phyloP scores from a whole-genome alignment of 306 rosid genomes.

The Abrus precatorius region DNA sequence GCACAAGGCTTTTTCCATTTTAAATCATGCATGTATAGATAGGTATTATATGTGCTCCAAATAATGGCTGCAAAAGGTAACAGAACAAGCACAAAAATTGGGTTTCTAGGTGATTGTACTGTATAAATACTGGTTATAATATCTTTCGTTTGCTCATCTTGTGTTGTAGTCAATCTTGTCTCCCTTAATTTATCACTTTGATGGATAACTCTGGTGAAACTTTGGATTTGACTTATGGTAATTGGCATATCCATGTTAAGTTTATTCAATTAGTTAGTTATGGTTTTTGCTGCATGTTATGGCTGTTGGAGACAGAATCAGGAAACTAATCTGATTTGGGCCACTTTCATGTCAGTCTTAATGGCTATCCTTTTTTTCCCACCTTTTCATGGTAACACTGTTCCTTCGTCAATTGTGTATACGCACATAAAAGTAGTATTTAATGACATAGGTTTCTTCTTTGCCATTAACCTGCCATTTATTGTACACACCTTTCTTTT shows the following conservation, averaged over 20 bases:
- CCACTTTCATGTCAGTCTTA: background rate
- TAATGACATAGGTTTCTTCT: background rate
- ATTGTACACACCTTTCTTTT: background rate
- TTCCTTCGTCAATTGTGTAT: background rate
- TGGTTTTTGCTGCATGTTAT: background rate
- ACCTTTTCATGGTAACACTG: background rate
- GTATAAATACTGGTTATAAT: background rate
- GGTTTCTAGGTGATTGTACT: background rate
- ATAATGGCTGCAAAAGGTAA: background rate
- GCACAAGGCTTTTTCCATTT: constrained; percentile 2
- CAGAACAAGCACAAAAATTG: constrained; percentile 10
- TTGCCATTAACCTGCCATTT: constrained; percentile 17
- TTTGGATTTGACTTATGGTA: background rate
- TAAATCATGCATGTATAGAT: constrained; percentile 25
- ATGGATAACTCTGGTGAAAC: constrained; percentile 1
- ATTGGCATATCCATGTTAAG: constrained; percentile 8
- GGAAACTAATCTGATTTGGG: background rate
- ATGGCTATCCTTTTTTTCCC: background rate
- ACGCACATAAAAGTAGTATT: background rate
- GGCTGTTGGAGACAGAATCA: background rate
- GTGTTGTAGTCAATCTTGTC: constrained; percentile 2
- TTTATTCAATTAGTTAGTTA: background rate
- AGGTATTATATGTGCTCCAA: background rate
- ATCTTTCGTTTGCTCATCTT: background rate
- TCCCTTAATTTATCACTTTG: background rate